Evolutionary conservation across 768 basidiomycete species (phyloP).

Genomic region (Serendipita indica): DNA sequence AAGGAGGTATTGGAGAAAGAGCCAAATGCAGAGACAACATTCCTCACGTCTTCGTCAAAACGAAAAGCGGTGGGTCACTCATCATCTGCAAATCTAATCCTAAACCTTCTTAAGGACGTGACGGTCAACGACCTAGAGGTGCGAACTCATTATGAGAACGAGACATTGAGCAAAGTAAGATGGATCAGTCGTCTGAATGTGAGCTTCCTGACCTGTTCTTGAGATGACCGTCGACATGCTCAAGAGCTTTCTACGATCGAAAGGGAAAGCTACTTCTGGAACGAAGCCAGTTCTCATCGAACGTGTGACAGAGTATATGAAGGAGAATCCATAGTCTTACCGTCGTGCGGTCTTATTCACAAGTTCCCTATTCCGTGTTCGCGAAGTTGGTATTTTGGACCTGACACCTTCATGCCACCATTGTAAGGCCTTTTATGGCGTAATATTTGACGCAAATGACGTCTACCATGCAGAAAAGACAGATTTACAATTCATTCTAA

Average conservation of each 20-base stretch:
- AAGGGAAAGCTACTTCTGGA: constrained; percentile 44
- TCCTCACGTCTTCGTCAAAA: constrained; percentile 30
- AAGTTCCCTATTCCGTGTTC: neutral
- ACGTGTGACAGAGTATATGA: constrained; percentile 49
- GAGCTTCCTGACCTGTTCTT: constrained; percentile 14
- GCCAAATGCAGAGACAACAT: constrained; percentile 41
- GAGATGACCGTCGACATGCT: constrained; percentile 67
- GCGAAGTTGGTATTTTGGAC: neutral
- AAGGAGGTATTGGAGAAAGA: constrained; percentile 48
- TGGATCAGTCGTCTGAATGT: neutral
- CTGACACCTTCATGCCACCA: constrained; percentile 22
- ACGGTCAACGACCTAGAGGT: constrained; percentile 60
- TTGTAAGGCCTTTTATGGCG: too few species aligned
- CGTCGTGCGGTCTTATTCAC: neutral
- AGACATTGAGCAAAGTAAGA: constrained; percentile 50
- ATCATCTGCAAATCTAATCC: neutral
- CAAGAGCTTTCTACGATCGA: constrained; percentile 63
- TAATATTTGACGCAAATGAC: neutral
- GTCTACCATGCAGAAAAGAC: constrained; percentile 46
- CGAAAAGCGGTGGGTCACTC: constrained; percentile 49
- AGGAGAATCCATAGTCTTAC: constrained; percentile 19
- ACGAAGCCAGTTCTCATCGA: constrained; percentile 61
- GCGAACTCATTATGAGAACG: constrained; percentile 45
- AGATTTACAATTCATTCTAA: constrained; percentile 83
- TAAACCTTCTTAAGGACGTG: constrained; percentile 31